phyloP scores from a whole-genome alignment of 352 stramenopile species.

The Globisporangium cylindrosporum region DNA sequence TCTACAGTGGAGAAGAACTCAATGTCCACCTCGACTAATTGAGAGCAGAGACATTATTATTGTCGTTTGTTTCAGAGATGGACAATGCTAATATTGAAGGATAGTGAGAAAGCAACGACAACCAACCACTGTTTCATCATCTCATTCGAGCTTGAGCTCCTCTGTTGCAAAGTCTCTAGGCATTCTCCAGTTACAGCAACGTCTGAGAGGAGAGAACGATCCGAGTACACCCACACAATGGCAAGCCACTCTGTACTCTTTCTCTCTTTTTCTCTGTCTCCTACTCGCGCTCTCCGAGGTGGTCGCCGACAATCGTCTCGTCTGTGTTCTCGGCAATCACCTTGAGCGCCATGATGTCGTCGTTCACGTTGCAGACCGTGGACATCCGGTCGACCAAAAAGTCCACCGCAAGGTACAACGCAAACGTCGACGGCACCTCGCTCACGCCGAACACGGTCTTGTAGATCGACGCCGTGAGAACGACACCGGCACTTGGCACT shows the following conservation, averaged over 20 bases:
- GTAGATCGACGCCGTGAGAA: slow-evolving; percentile 67
- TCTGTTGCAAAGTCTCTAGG: not conserved
- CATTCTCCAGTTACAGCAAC: not conserved
- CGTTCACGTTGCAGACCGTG: slow-evolving; percentile 77
- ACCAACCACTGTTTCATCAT: not conserved
- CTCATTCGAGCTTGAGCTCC: not conserved
- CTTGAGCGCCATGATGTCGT: slow-evolving; percentile 77
- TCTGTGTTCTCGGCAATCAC: slow-evolving; percentile 72
- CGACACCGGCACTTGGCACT: slow-evolving; percentile 46
- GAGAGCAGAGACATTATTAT: not conserved
- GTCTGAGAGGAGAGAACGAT: not conserved
- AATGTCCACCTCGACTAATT: not conserved
- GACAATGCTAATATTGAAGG: not conserved
- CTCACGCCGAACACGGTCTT: slow-evolving; percentile 52
- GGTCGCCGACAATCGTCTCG: slow-evolving; percentile 56
- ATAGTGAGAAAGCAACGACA: not conserved
- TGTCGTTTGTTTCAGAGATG: not conserved
- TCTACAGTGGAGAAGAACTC: not conserved
- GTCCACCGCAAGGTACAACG: slow-evolving; percentile 56
- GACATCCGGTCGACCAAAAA: slow-evolving; percentile 64
- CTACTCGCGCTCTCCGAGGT: slow-evolving; percentile 44
- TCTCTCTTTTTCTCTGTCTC: not conserved
- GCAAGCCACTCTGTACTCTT: not conserved
- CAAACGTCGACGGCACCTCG: slow-evolving; percentile 48
- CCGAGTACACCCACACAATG: not conserved